Conservation (phyloP, 352 stramenopile genomes). For the Globisporangium canariense region DNA sequence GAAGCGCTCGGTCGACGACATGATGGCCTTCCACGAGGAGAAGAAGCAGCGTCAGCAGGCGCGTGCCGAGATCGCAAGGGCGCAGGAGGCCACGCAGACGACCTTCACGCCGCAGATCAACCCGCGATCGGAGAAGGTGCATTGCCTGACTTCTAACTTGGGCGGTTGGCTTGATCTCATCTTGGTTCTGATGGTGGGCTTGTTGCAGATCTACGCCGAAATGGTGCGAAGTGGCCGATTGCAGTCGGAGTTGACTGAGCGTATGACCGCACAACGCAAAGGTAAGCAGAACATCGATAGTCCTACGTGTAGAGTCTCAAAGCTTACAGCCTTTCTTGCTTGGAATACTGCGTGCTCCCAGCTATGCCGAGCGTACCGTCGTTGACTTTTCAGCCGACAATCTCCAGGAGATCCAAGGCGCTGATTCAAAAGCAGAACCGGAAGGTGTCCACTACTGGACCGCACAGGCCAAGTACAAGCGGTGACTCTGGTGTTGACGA, state of each 20-base stretch:
- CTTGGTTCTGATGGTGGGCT: neutral
- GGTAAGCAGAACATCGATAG: neutral
- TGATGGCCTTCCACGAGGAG: conserved; percentile 44
- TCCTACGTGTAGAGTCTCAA: neutral
- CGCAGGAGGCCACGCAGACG: conserved; percentile 29
- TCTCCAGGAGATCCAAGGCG: conserved; percentile 40
- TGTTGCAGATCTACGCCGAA: conserved; percentile 42
- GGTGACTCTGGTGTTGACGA: conserved; percentile 13
- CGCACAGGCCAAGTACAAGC: neutral
- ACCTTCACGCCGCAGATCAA: conserved; percentile 58
- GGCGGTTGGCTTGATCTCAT: neutral
- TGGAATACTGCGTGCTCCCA: neutral
- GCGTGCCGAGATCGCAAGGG: conserved; percentile 26
- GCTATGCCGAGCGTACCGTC: conserved; percentile 19
- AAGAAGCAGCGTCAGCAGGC: conserved; percentile 38
- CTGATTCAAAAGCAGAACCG: conserved; percentile 27
- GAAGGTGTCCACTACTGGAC: neutral
- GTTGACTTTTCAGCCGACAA: conserved; percentile 36
- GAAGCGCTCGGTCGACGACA: conserved; percentile 47
- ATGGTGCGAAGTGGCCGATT: conserved; percentile 39
- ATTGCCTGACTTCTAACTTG: too few relatives aligned
- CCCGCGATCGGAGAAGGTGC: conserved; percentile 37
- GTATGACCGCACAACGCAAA: conserved; percentile 25
- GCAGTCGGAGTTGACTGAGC: conserved; percentile 21
- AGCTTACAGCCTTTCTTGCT: neutral